Evolutionary conservation across 2,329 filamentous ascomycete species (phyloP).

Genomic region (Fusarium sp.): DNA sequence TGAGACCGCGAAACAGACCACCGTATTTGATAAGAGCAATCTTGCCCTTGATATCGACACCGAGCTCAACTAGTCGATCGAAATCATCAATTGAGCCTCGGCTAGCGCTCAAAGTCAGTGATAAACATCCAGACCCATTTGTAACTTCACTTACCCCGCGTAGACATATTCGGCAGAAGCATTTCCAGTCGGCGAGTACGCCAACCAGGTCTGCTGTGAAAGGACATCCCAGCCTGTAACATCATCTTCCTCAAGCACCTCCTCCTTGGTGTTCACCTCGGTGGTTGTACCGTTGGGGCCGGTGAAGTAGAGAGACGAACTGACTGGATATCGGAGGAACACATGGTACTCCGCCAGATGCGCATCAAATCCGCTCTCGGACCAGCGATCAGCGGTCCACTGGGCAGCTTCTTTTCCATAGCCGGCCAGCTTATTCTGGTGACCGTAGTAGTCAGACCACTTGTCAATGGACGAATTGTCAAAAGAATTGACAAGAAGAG

Average conservation of each 20-base stretch:
- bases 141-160: constrained; percentile 63
- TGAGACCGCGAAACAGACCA: constrained; percentile 79
- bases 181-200: constrained; percentile 82
- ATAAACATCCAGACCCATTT: accelerated
- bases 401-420: constrained; percentile 49
- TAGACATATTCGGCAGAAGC: constrained; percentile 80
- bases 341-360: constrained; percentile 61
- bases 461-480: constrained; percentile 50
- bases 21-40: constrained; percentile 84
- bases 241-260: constrained; percentile 76
- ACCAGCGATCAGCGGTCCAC: constrained; percentile 52
- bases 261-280: constrained; percentile 76
- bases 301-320: constrained; percentile 58
- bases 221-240: constrained; percentile 74
- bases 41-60: constrained; percentile 77
- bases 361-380: constrained; percentile 47
- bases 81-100: constrained; percentile 78
- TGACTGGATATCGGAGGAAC: constrained; percentile 69
- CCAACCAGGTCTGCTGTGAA: constrained; percentile 79
- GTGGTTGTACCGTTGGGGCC: constrained; percentile 59
- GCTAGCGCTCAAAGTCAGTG: constrained; percentile 19
- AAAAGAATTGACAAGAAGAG: constrained; percentile 48
- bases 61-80: constrained; percentile 73
- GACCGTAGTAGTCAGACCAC: constrained; percentile 53
- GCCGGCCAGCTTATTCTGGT: constrained; percentile 51